Base-by-base conservation (phyloP, 2,329 filamentous ascomycete species). In the Alternaria hordeiaustralica region DNA sequence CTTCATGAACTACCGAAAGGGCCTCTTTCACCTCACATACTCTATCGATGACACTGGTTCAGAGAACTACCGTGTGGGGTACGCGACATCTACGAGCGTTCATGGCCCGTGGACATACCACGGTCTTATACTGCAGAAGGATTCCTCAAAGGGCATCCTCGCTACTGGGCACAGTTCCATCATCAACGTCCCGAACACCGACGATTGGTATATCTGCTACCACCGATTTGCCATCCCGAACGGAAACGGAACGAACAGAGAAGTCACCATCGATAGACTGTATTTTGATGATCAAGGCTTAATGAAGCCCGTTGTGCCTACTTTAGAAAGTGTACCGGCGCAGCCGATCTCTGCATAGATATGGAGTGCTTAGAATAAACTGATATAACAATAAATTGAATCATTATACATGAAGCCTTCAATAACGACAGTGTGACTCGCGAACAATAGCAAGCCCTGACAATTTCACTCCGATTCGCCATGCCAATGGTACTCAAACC, bases 181-280 rank as follows among this genome's bases (percentile, higher is more conserved):
- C 45, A 60, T 76, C n/a, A 70, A 75, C 26, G 71, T 76, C 0
- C 74, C 74, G 1, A 66, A 66, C 0, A 74, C 74, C 2, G 73
- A 74, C 43, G 71, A 76, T 28, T 76, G 74, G 72, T 75, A 76
- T 26, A 75, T 76, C 54, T 71, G 69, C 6, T 76, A 76, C 46
- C 73, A 76, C 43, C 71, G 74, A 5, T 76, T 75, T 30, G 64
- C 55, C 7, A 74, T 76, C 43, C 71, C 73, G 0, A 61, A 60
- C 26, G 73, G 74, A 2, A 66, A 68, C 54, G 74, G 74, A 3
- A 75, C 71, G 10, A 56, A 61, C 21, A 57, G 74, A 4, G 74
- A 74, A 51, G 73, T 71, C 6, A 74, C 69, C 1, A 71, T 76
- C 33, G 74, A 76, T 33, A 58, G 53, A 45, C 26, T 76, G 7